A percentile compares a stretch with the other conserved stretches of the same genome.
Conservation (phyloP, 495 filamentous ascomycete species). For the Podospora anserina region DNA sequence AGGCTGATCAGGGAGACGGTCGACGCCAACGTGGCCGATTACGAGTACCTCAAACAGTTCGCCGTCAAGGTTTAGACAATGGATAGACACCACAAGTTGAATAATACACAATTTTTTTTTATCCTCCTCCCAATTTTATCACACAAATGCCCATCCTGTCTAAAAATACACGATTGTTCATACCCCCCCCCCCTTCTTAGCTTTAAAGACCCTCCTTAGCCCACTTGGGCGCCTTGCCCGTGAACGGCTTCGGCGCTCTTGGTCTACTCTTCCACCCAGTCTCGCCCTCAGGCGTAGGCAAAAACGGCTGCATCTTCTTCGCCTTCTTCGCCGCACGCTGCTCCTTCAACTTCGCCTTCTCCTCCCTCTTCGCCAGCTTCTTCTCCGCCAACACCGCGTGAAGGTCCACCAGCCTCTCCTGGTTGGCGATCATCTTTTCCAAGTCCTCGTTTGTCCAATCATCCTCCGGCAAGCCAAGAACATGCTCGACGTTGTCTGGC, state of each 20-base stretch:
- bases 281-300: background rate
- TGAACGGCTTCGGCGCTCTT: background rate
- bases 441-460: constrained; percentile 23
- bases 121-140: background rate
- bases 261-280: background rate
- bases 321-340: background rate
- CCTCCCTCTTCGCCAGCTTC: background rate
- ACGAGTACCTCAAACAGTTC: constrained; percentile 89
- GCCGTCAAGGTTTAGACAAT: constrained; percentile 49
- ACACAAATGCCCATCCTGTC: background rate
- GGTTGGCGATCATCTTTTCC: background rate
- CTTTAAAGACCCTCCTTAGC: background rate
- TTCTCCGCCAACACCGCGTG: background rate
- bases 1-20: constrained; percentile 73
- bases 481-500: constrained; percentile 66
- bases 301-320: background rate
- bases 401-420: constrained; percentile 16
- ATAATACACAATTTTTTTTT: background rate
- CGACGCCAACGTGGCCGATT: constrained; percentile 75
- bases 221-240: background rate
- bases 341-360: background rate
- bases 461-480: constrained; percentile 35
- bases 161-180: background rate
- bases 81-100: background rate
- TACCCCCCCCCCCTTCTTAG: background rate